phyloP scores from a whole-genome alignment of 1,284 basidiomycete species.

The Rhodotorula sp. region DNA sequence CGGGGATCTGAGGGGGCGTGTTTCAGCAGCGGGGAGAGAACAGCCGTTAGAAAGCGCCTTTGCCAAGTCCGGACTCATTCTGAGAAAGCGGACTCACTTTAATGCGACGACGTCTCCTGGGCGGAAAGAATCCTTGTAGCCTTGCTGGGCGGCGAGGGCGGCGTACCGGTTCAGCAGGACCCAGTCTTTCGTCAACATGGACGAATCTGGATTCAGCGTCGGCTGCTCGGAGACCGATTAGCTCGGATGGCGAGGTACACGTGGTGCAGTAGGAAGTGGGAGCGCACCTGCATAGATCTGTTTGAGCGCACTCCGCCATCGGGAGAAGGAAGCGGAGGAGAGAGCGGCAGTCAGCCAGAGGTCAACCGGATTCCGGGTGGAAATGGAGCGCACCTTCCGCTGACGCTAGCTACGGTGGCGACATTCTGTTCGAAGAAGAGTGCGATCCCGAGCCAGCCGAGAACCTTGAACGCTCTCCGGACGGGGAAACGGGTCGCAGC shows the following conservation, averaged over 20 bases:
- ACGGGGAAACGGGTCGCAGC: not conserved
- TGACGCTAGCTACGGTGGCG: conserved; percentile 53
- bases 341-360: not conserved
- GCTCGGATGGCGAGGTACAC: no score
- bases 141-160: conserved; percentile 39
- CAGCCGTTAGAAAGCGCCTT: no score
- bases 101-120: conserved; percentile 58
- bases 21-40: not conserved
- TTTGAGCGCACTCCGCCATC: no score
- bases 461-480: conserved; percentile 19
- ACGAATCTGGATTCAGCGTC: conserved; percentile 53
- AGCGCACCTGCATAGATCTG: conserved; percentile 51
- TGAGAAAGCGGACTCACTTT: conserved; percentile 44
- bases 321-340: not conserved
- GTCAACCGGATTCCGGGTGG: not conserved
- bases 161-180: conserved; percentile 55
- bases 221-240: conserved; percentile 43
- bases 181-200: conserved; percentile 52
- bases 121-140: conserved; percentile 43
- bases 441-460: conserved; percentile 56
- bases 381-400: conserved; percentile 49
- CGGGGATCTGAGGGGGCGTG: not conserved
- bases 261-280: not conserved
- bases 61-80: no score
- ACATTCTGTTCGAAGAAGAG: conserved; percentile 55